Evolutionary conservation across 1,284 basidiomycete species (phyloP).

Genomic region (Ustilago sp.): DNA sequence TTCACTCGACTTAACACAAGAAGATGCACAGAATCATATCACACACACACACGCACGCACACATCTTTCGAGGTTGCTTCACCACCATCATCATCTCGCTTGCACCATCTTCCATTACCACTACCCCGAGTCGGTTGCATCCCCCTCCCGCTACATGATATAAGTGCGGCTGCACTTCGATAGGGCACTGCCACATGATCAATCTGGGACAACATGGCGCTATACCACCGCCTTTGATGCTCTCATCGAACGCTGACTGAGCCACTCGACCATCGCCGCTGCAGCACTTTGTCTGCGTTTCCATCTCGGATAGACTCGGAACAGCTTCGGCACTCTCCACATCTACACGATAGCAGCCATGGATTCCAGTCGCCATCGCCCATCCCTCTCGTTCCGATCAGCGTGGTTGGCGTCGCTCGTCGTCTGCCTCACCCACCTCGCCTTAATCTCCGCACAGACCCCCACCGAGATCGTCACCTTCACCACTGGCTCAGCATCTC

Average conservation of each 20-base stretch:
- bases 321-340: constrained; percentile 8
- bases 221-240: not conserved
- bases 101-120: not conserved
- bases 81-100: not conserved
- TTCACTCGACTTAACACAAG: too few species aligned
- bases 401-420: not conserved
- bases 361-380: constrained; percentile 8
- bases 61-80: not conserved
- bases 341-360: constrained; percentile 1
- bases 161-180: not conserved
- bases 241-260: not conserved
- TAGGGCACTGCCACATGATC: not conserved
- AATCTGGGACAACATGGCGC: not conserved
- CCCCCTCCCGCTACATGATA: too few species aligned
- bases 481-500: constrained; percentile 46
- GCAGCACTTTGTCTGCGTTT: not conserved
- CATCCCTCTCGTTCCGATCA: constrained; percentile 16
- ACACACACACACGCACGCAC: too few species aligned
- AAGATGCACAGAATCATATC: too few species aligned
- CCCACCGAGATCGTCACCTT: constrained; percentile 33
- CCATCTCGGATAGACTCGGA: not conserved
- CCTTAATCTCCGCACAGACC: constrained; percentile 24
- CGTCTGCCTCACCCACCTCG: not conserved
- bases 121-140: too few species aligned
- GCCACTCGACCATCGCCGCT: too few species aligned